phyloP scores from a whole-genome alignment of 2,329 filamentous ascomycete genomes.

The Pyrenochaeta sp. region DNA sequence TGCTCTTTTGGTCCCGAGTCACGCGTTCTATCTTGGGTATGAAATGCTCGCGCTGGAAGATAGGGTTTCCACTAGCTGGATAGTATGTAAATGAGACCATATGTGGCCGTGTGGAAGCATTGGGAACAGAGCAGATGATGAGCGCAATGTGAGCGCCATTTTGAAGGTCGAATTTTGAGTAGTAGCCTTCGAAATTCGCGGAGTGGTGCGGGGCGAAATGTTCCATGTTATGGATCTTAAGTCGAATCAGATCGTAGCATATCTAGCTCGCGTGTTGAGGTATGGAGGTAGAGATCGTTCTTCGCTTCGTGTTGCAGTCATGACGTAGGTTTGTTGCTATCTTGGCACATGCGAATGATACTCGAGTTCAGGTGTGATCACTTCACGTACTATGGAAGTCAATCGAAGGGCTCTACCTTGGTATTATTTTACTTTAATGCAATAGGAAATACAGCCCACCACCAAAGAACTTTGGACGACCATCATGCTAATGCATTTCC shows the following conservation, averaged over 20 bases:
- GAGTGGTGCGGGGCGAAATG: constrained; percentile 53
- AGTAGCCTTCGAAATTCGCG: constrained; percentile 59
- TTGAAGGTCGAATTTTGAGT: constrained; percentile 58
- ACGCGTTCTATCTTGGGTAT: constrained; percentile 50
- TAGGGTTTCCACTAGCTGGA: constrained; percentile 39
- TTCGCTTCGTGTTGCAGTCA: constrained; percentile 15
- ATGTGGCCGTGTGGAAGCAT: constrained; percentile 49
- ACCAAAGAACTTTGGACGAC: too few species aligned
- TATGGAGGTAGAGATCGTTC: neutral
- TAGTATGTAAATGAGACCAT: constrained; percentile 61
- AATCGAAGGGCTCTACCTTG: too few species aligned
- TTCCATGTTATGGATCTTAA: constrained; percentile 43
- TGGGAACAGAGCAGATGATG: constrained; percentile 56
- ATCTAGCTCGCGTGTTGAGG: neutral
- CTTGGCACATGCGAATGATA: too few species aligned
- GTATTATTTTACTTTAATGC: too few species aligned
- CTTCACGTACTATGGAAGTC: too few species aligned
- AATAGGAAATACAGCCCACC: too few species aligned
- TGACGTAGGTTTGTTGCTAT: too few species aligned
- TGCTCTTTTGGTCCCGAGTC: constrained; percentile 29
- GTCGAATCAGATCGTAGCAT: neutral
- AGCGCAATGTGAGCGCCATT: constrained; percentile 56
- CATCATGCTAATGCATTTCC: too few species aligned
- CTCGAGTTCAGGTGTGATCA: too few species aligned
- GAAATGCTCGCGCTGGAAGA: constrained; percentile 55